Evolutionary conservation across 163 green algal genomes (phyloP), one percentile per base, ranked within the genome.

Genomic region (Volvox carteri): DNA sequence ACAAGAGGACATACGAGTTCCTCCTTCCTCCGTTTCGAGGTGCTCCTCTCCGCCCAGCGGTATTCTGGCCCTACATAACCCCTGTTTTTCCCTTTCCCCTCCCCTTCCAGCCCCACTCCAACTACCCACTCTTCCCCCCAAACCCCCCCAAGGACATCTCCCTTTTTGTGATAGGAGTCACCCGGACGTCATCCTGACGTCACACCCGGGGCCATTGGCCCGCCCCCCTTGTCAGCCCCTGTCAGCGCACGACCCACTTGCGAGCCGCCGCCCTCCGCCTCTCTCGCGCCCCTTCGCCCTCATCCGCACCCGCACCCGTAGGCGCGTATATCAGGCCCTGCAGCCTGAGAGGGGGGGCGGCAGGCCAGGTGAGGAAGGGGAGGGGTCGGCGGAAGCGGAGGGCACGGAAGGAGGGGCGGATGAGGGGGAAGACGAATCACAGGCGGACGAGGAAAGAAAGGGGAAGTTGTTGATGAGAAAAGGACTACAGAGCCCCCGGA

Each of bases 211-310:
- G n/a, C n/a, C 56, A 5, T 33, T 23, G 9, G 16, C 14, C n/a
- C 72, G 41, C 72, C 42, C 79, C 79, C 48, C 62, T 68, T 87
- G 44, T n/a, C n/a, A n/a, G n/a, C n/a, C n/a, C n/a, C n/a, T n/a
- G n/a, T n/a, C n/a, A n/a, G n/a, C n/a, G n/a, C n/a, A n/a, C n/a
- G 5, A 65, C 54, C 3, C 28, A 65, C 54, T 65, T 65, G 54
- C 8, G 54, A 19, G 67, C 68, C 28, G 83, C 83, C 37, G 41
- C 8, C 48, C 73, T 81, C 4, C 48, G 18, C 8, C 23, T 14
- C 14, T 68, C 79, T 0, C 65, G 46, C 6, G 6, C 56, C 8
- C 6, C 14, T 16, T 28, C 81, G 65, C 78, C 50, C 35, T 81
- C 68, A 19, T 81, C 68, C 0, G 37, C 67, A 6, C 83, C 83